These are phyloP conservation scores for Novymonas esmeraldas DNA, from an alignment of 208 protist genomes.

Conservation along the genomic window DNA sequence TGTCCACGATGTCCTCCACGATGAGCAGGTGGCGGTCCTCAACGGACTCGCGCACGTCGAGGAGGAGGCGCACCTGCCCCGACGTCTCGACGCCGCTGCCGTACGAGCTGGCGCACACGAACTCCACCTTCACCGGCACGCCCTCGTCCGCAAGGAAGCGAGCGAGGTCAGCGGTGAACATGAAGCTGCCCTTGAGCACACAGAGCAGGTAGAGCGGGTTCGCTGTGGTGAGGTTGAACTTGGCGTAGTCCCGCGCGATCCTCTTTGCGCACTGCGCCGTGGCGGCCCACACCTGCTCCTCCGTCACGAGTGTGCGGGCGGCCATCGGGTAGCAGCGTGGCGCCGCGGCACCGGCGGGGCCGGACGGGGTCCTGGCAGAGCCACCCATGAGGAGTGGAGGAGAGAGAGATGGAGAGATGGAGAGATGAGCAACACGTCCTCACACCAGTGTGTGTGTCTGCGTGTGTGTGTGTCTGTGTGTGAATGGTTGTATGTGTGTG, in stretches of 20 bases:
- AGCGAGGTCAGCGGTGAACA: conserved; percentile 83
- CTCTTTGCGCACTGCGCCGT: conserved; percentile 55
- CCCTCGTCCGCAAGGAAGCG: conserved; percentile 65
- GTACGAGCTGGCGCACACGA: conserved; percentile 87
- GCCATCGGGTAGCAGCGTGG: conserved; percentile 67
- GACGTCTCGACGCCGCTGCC: conserved; percentile 38
- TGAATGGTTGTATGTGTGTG: not conserved
- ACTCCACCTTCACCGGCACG: conserved; percentile 83
- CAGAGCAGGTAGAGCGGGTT: conserved; percentile 86
- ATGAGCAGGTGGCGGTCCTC: conserved; percentile 80
- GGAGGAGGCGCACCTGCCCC: conserved; percentile 87
- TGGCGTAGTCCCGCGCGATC: conserved; percentile 77
- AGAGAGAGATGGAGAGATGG: not conserved
- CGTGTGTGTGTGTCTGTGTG: not conserved
- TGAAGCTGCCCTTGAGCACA: conserved; percentile 85
- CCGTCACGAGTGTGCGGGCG: conserved; percentile 42
- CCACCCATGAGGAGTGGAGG: conserved; percentile 8
- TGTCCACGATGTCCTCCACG: conserved; percentile 93
- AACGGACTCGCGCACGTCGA: conserved; percentile 80
- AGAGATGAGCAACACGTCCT: not conserved
- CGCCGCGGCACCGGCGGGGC: conserved; percentile 1
- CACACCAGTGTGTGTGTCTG: not conserved
- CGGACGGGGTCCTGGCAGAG: not conserved
- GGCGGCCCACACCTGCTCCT: conserved; percentile 59
- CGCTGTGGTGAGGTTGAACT: conserved; percentile 32